phyloP scores from a whole-genome alignment of 192 early-diverging fungal species.

The Coemansia sp. region DNA sequence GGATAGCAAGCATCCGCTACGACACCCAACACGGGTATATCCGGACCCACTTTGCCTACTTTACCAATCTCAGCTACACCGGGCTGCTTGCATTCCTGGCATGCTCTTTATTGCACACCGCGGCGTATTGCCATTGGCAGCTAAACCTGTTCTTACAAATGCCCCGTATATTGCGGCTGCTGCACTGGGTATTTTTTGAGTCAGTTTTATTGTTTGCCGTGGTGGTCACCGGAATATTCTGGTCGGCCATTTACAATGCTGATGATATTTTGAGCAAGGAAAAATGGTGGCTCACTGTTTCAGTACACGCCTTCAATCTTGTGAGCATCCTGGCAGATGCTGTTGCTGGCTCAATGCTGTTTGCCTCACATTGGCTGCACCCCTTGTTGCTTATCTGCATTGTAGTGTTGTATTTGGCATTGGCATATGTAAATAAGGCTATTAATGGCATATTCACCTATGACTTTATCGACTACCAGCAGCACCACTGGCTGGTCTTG shows the following conservation, averaged over 20 bases:
- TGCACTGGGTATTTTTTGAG: slow-evolving; percentile 50
- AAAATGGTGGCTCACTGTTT: slow-evolving; percentile 29
- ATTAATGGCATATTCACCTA: slow-evolving; percentile 42
- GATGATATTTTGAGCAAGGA: slow-evolving; percentile 1
- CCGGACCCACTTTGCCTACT: slow-evolving; percentile 35
- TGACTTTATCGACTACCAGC: slow-evolving; percentile 37
- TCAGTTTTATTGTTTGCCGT: slow-evolving; percentile 33
- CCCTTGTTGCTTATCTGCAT: slow-evolving; percentile 16
- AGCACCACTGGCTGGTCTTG: slow-evolving; percentile 13
- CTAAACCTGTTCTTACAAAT: slow-evolving; percentile 18
- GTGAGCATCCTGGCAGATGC: slow-evolving; percentile 25
- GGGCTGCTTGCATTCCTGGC: slow-evolving; percentile 33
- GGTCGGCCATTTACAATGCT: slow-evolving; percentile 32
- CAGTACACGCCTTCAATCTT: slow-evolving; percentile 36
- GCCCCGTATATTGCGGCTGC: slow-evolving; percentile 29
- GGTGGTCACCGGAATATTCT: slow-evolving; percentile 34
- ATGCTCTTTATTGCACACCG: slow-evolving; percentile 23
- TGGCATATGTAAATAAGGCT: slow-evolving; percentile 37
- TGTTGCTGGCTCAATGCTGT: slow-evolving; percentile 24
- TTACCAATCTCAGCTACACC: slow-evolving; percentile 47
- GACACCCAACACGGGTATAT: slow-evolving; percentile 20
- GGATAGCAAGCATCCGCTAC: slow-evolving; percentile 24
- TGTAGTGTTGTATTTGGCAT: slow-evolving; percentile 24
- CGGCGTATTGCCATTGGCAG: slow-evolving; percentile 4
- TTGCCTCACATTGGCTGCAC: slow-evolving; percentile 44